Conservation (phyloP, 371 early-diverging fungal species). For the Dinochytrium kinnereticum region DNA sequence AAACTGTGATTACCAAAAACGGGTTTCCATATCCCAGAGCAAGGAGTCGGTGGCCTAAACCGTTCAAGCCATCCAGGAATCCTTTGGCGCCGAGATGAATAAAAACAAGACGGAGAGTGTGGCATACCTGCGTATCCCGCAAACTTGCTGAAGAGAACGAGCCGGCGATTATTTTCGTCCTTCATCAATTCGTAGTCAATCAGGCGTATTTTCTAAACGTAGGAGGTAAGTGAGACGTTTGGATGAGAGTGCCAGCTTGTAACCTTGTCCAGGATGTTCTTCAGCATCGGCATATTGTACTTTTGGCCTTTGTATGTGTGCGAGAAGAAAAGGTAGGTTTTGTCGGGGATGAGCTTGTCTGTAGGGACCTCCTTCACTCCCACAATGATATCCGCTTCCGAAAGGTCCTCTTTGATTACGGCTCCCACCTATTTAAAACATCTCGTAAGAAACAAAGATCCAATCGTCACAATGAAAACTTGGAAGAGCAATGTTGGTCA, state of each 20-base stretch:
- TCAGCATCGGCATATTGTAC: conserved; percentile 92
- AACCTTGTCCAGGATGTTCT: conserved; percentile 85
- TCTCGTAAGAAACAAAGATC: too few relatives aligned
- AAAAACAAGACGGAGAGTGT: neutral
- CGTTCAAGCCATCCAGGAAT: conserved; percentile 92
- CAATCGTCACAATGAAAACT: too few relatives aligned
- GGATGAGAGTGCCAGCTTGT: neutral
- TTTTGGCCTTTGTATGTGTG: conserved; percentile 96
- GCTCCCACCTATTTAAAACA: conserved; percentile 79
- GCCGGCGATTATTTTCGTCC: conserved; percentile 73
- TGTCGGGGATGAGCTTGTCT: conserved; percentile 76
- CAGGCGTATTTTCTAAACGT: conserved; percentile 77
- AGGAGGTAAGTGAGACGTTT: conserved; percentile 2
- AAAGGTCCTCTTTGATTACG: conserved; percentile 82
- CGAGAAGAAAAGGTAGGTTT: conserved; percentile 94
- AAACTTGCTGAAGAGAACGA: conserved; percentile 91
- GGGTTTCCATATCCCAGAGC: conserved; percentile 92
- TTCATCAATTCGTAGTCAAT: conserved; percentile 96
- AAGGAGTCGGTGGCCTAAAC: conserved; percentile 88
- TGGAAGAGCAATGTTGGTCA: too few relatives aligned
- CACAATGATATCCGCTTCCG: conserved; percentile 87
- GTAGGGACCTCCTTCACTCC: conserved; percentile 98
- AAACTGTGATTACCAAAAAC: conserved; percentile 72
- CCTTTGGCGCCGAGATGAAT: conserved; percentile 46
- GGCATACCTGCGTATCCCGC: conserved; percentile 92